Conservation (phyloP, 129 eudicot species). For the Flaveria bidentis region DNA sequence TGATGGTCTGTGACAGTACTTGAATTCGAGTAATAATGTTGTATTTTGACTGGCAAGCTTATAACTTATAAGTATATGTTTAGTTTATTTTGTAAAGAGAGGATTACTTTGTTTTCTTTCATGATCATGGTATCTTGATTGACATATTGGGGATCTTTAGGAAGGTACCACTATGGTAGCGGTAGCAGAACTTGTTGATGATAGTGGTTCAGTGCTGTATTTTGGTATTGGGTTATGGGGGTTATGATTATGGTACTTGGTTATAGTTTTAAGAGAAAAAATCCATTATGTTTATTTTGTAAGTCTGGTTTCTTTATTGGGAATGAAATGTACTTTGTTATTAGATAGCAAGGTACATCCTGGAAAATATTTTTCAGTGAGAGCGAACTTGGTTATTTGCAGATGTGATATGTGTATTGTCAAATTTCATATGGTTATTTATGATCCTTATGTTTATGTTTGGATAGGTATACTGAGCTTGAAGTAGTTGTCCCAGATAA, state of each 20-base stretch:
- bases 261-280: background rate
- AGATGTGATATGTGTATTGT: conserved; percentile 12
- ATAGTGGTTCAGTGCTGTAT: background rate
- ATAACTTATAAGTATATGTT: background rate
- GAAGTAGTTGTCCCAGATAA: conserved; percentile 73
- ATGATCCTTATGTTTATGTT: conserved; percentile 18
- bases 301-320: background rate
- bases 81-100: background rate
- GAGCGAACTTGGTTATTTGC: conserved; percentile 20
- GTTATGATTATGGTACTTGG: background rate
- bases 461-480: conserved; percentile 82
- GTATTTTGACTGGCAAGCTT: background rate
- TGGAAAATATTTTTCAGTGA: conserved; percentile 2
- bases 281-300: background rate
- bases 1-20: background rate
- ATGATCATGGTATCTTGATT: conserved; percentile 28
- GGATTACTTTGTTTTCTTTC: background rate
- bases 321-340: background rate
- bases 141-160: background rate
- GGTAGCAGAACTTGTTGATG: conserved; percentile 4
- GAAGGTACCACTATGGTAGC: conserved; percentile 14
- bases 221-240: background rate
- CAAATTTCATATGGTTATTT: conserved; percentile 5
- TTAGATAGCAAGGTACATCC: conserved; percentile 5
- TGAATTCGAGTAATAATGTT: background rate